These are phyloP conservation scores for Bipolaris zeicola DNA, from an alignment of 2,329 filamentous ascomycete species.

Conservation along the genomic window DNA sequence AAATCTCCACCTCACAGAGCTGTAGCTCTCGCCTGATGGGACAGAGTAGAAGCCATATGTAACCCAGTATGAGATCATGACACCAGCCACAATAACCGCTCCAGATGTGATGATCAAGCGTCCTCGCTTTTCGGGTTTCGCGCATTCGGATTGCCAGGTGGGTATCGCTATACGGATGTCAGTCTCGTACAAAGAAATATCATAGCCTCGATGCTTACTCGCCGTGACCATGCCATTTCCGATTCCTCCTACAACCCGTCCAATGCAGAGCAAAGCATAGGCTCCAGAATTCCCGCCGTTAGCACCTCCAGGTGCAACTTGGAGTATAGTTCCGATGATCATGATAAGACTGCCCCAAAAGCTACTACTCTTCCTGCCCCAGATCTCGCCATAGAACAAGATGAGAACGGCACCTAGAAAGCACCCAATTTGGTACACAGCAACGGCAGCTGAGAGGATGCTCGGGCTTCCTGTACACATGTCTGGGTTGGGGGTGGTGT, in stretches of 20 bases:
- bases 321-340: constrained; percentile 62
- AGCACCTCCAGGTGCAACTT: constrained; percentile 41
- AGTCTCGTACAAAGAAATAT: constrained; percentile 20
- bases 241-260: constrained; percentile 30
- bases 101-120: constrained; percentile 46
- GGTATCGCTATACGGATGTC: constrained; percentile 7
- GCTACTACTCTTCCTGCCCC: constrained; percentile 53
- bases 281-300: constrained; percentile 55
- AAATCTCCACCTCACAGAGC: constrained; percentile 36
- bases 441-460: constrained; percentile 22
- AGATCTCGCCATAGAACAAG: constrained; percentile 58
- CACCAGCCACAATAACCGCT: constrained; percentile 45
- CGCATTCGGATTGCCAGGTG: constrained; percentile 26
- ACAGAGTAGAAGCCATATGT: constrained; percentile 40
- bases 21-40: constrained; percentile 1
- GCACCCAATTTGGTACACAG: constrained; percentile 46
- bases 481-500: constrained; percentile 6
- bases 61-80: constrained; percentile 47
- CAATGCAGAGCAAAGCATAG: constrained; percentile 57
- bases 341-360: constrained; percentile 25
- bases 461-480: constrained; percentile 25
- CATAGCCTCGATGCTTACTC: constrained; percentile 35
- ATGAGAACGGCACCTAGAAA: constrained; percentile 47
- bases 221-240: constrained; percentile 57
- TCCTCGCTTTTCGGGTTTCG: constrained; percentile 45